Evolutionary conservation across 495 filamentous ascomycete species (phyloP).

Genomic region (Penicillium steckii): DNA sequence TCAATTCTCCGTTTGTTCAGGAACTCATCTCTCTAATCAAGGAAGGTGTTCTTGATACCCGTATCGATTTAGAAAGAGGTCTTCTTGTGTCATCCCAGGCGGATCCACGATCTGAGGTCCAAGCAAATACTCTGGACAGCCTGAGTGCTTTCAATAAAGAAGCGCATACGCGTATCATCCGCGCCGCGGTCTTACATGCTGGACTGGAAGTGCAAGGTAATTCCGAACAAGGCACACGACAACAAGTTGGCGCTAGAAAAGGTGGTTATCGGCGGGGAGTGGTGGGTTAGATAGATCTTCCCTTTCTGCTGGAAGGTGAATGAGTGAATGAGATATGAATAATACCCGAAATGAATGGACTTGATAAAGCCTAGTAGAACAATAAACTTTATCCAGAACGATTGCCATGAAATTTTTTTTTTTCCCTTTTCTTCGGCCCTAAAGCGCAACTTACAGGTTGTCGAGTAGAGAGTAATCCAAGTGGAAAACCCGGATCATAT

Average conservation of each 20-base stretch:
- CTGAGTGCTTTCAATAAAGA: slow-evolving; percentile 70
- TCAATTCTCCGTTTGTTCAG: slow-evolving; percentile 61
- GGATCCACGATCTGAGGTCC: slow-evolving; percentile 65
- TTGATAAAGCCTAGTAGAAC: not conserved
- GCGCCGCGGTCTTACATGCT: slow-evolving; percentile 69
- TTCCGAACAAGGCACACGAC: not conserved
- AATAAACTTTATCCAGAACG: not conserved
- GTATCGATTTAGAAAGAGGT: slow-evolving; percentile 79
- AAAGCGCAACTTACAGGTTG: too few relatives aligned
- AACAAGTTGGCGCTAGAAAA: not conserved
- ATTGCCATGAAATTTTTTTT: too few relatives aligned
- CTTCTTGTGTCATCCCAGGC: slow-evolving; percentile 69
- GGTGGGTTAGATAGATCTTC: not conserved
- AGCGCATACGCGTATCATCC: slow-evolving; percentile 69
- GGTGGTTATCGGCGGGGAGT: slow-evolving; percentile 2
- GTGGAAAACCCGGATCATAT: too few relatives aligned
- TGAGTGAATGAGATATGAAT: slow-evolving; percentile 20
- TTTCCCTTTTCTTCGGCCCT: too few relatives aligned
- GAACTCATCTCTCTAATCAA: slow-evolving; percentile 79
- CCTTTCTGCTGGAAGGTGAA: not conserved
- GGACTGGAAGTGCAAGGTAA: slow-evolving; percentile 66
- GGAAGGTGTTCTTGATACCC: slow-evolving; percentile 65
- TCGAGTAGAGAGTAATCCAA: too few relatives aligned
- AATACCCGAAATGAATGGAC: slow-evolving; percentile 16
- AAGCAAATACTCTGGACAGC: slow-evolving; percentile 61